Evolutionary conservation across 1,284 basidiomycete genomes (phyloP).

Genomic region (Lignosus rhinocerotis): DNA sequence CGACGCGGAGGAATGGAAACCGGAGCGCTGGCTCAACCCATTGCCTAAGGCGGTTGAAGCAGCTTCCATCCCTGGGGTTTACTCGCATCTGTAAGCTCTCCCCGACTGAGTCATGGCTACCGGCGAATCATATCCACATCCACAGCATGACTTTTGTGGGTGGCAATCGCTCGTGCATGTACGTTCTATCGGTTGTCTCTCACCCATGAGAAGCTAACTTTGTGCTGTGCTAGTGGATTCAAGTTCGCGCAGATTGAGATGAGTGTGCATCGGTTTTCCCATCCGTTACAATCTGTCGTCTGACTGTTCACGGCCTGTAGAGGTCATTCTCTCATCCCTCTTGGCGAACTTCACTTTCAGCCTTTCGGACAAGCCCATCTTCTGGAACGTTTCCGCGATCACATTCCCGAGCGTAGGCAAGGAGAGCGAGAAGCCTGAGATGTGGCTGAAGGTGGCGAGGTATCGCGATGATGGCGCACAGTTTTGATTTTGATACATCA

Average conservation of each 20-base stretch:
- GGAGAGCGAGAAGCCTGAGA: slow-evolving; percentile 28
- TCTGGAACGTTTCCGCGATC: slow-evolving; percentile 29
- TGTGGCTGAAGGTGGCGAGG: slow-evolving; percentile 24
- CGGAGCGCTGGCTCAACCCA: slow-evolving; percentile 32
- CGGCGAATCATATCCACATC: not conserved
- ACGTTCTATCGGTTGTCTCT: slow-evolving; percentile 2
- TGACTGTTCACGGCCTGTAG: slow-evolving; percentile 2
- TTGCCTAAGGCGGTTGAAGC: slow-evolving; percentile 19
- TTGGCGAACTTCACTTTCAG: slow-evolving; percentile 25
- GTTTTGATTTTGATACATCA: too few relatives aligned
- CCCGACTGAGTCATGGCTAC: not conserved
- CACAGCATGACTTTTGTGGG: slow-evolving; percentile 23
- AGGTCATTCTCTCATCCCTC: slow-evolving; percentile 25
- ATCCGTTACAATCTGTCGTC: not conserved
- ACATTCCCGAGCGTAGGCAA: slow-evolving; percentile 29
- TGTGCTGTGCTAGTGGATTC: slow-evolving; percentile 22
- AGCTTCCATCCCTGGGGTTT: slow-evolving; percentile 28
- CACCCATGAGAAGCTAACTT: slow-evolving; percentile 12
- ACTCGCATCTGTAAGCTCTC: slow-evolving; percentile 24
- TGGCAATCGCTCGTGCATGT: slow-evolving; percentile 24
- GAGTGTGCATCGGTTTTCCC: slow-evolving; percentile 16
- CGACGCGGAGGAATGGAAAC: slow-evolving; percentile 33
- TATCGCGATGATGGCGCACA: too few relatives aligned
- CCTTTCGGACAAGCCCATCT: slow-evolving; percentile 24
- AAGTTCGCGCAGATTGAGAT: slow-evolving; percentile 28